A percentile compares a stretch with the other conserved stretches of the same genome.
phyloP scores from a whole-genome alignment of 139 green algal genomes.

The Edaphochlamys debaryana region DNA sequence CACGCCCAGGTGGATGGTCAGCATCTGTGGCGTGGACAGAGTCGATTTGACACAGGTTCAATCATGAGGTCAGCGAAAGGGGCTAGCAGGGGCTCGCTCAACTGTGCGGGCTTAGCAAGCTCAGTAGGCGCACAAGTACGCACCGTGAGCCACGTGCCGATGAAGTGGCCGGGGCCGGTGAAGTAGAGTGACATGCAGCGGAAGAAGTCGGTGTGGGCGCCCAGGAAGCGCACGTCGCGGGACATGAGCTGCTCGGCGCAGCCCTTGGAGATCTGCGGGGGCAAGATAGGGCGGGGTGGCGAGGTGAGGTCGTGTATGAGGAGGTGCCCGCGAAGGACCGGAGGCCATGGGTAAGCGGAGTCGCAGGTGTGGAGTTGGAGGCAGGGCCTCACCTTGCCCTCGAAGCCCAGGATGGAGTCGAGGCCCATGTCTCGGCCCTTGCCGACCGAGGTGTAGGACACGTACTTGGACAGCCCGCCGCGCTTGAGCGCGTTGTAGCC shows the following conservation, averaged over 20 bases:
- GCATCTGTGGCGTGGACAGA: too few species aligned
- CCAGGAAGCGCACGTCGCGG: constrained; percentile 72
- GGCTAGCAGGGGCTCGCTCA: too few species aligned
- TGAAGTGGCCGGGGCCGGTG: constrained; percentile 77
- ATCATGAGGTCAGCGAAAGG: too few species aligned
- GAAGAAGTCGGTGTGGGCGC: constrained; percentile 82
- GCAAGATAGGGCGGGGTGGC: too few species aligned
- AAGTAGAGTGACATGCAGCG: constrained; percentile 83
- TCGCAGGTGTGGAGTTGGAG: too few species aligned
- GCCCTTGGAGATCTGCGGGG: constrained; percentile 50
- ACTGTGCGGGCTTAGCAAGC: too few species aligned
- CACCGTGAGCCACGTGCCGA: constrained; percentile 80
- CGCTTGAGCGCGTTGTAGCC: constrained; percentile 82
- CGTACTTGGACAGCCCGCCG: constrained; percentile 79
- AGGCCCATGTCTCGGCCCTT: constrained; percentile 92
- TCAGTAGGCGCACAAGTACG: too few species aligned
- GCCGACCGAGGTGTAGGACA: constrained; percentile 83
- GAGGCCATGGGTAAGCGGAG: too few species aligned
- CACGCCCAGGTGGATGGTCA: constrained; percentile 74
- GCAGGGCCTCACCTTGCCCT: constrained; percentile 82
- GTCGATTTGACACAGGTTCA: too few species aligned
- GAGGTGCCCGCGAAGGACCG: too few species aligned
- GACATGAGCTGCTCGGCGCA: constrained; percentile 85
- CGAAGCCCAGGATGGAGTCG: constrained; percentile 87
- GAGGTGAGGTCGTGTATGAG: too few species aligned